Percentiles rank a stretch among this genome's conserved stretches.
Conservation (phyloP, 495 filamentous ascomycete genomes). For the Schizothecium vesticola region DNA sequence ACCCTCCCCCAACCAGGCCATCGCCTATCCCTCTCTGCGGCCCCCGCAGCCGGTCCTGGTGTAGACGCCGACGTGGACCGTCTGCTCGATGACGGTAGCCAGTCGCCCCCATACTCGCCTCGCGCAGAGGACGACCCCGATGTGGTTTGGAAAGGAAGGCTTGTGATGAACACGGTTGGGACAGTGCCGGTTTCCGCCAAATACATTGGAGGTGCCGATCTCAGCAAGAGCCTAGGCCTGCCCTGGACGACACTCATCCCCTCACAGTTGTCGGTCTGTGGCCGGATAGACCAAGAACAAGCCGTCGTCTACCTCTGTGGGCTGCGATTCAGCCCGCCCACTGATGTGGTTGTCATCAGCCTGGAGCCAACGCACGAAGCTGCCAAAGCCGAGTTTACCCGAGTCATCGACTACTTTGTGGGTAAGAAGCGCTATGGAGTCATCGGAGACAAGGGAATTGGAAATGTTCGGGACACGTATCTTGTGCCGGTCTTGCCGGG, state of each 20-base stretch:
- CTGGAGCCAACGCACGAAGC: constrained; percentile 52
- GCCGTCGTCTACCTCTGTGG: constrained; percentile 87
- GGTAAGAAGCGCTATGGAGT: constrained; percentile 76
- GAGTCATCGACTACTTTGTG: constrained; percentile 73
- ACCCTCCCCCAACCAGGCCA: constrained; percentile 36
- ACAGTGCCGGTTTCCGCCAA: constrained; percentile 72
- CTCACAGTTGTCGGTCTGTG: constrained; percentile 64
- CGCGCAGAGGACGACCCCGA: constrained; percentile 45
- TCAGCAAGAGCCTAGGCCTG: constrained; percentile 51
- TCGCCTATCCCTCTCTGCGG: constrained; percentile 41
- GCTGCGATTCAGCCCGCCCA: constrained; percentile 63
- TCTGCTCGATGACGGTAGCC: constrained; percentile 75
- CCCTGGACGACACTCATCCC: constrained; percentile 68
- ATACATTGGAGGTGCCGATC: constrained; percentile 75
- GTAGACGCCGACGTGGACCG: constrained; percentile 86
- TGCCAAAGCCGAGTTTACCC: constrained; percentile 55
- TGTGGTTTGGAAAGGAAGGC: constrained; percentile 71
- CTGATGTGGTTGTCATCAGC: constrained; percentile 67
- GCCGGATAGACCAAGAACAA: constrained; percentile 71
- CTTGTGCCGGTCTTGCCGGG: constrained; percentile 68
- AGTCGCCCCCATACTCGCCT: constrained; percentile 84
- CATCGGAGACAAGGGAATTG: constrained; percentile 59
- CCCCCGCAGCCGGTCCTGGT: constrained; percentile 45
- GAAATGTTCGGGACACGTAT: constrained; percentile 73
- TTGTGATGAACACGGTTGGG: constrained; percentile 71